phyloP scores from a whole-genome alignment of 352 stramenopile genomes.

The Phytophthora sansomeana region DNA sequence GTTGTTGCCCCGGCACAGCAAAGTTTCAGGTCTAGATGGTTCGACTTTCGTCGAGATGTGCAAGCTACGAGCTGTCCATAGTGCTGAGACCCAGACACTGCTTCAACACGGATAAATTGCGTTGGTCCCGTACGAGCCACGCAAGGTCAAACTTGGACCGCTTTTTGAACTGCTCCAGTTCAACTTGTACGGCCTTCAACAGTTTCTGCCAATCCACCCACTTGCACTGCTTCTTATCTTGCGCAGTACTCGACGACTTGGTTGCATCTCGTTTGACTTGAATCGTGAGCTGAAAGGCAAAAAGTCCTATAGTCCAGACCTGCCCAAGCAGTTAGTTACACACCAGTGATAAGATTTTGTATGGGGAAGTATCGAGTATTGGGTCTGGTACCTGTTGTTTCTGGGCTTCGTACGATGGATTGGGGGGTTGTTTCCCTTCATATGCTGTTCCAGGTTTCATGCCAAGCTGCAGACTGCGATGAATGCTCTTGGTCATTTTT shows the following conservation, averaged over 20 bases:
- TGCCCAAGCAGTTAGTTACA: slow-evolving; percentile 19
- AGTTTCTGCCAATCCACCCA: slow-evolving; percentile 34
- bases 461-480: slow-evolving; percentile 37
- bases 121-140: slow-evolving; percentile 40
- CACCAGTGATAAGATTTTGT: neutral
- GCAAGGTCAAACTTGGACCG: slow-evolving; percentile 6
- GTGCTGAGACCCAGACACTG: slow-evolving; percentile 24
- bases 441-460: neutral
- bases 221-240: slow-evolving; percentile 5
- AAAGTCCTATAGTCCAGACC: slow-evolving; percentile 55
- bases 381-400: slow-evolving; percentile 33
- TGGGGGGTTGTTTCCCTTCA: slow-evolving; percentile 1
- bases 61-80: neutral
- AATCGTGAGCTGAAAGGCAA: slow-evolving; percentile 48
- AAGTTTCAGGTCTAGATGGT: neutral
- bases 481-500: slow-evolving; percentile 60
- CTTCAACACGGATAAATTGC: slow-evolving; percentile 39
- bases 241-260: slow-evolving; percentile 9
- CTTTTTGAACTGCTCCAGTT: slow-evolving; percentile 19
- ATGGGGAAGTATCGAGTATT: neutral
- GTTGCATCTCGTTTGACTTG: slow-evolving; percentile 27
- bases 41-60: neutral
- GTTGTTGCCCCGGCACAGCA: slow-evolving; percentile 15
- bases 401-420: slow-evolving; percentile 18
- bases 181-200: slow-evolving; percentile 18